These are phyloP conservation scores for Aspergillus nidulans DNA, from an alignment of 495 filamentous ascomycete species.

Conservation along the genomic window DNA sequence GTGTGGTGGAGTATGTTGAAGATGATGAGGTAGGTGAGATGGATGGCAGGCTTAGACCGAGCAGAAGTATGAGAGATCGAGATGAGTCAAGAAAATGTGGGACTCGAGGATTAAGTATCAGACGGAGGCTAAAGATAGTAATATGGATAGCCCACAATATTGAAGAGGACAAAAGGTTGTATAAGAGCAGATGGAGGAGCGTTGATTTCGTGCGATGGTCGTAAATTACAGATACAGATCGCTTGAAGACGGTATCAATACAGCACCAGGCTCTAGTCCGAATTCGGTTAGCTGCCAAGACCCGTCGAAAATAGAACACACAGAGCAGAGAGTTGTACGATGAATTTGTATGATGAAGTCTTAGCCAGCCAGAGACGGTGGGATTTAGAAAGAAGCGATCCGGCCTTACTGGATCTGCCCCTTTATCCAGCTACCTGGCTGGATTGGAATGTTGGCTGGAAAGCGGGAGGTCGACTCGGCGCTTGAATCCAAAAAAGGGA, in stretches of 20 bases:
- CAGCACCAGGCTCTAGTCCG: background rate
- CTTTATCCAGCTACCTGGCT: background rate
- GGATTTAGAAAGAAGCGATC: background rate
- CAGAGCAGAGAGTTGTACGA: background rate
- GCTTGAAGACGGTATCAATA: conserved; percentile 3
- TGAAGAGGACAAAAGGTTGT: background rate
- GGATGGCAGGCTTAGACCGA: background rate
- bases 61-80: background rate
- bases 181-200: background rate
- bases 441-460: background rate
- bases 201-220: background rate
- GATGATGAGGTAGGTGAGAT: conserved; percentile 1
- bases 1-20: background rate
- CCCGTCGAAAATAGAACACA: conserved; percentile 2
- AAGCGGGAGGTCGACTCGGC: background rate
- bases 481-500: background rate
- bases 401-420: background rate
- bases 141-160: background rate
- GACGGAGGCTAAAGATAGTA: background rate
- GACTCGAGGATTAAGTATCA: background rate
- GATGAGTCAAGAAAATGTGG: background rate
- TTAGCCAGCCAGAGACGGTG: background rate
- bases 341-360: background rate
- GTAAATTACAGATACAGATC: background rate
- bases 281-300: background rate